phyloP scores from a whole-genome alignment of 2,329 filamentous ascomycete genomes.

The Thielaviopsis ethacetica region DNA sequence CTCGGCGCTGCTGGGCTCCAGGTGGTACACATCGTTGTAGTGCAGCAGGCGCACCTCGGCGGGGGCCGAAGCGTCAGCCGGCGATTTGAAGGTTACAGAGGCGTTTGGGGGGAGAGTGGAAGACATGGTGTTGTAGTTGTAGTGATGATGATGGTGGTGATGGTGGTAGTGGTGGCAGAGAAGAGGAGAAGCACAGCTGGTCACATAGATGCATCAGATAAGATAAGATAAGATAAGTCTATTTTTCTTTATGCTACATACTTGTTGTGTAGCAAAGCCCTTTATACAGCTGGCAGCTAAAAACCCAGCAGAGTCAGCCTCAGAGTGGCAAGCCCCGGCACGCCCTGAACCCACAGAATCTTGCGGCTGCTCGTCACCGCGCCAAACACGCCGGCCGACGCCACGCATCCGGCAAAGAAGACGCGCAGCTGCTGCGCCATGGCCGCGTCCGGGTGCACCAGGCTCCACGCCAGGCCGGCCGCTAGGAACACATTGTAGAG shows the following conservation, averaged over 20 bases:
- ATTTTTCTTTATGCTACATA: too few species aligned
- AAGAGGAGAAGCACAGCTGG: too few species aligned
- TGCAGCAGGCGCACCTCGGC: conserved; percentile 72
- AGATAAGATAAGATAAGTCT: neutral
- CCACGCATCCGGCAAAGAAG: conserved; percentile 31
- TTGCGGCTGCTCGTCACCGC: conserved; percentile 23
- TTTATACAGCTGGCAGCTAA: too few species aligned
- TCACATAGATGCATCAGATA: too few species aligned
- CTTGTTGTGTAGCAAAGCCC: too few species aligned
- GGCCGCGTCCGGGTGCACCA: conserved; percentile 26
- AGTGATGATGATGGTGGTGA: too few species aligned
- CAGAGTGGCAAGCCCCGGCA: conserved; percentile 20
- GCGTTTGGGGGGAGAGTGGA: conserved; percentile 4
- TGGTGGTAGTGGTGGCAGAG: too few species aligned
- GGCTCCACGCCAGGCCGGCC: conserved; percentile 29
- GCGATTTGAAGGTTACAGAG: conserved; percentile 7
- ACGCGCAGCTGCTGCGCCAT: conserved; percentile 27
- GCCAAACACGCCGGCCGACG: conserved; percentile 29
- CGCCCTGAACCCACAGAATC: conserved; percentile 28
- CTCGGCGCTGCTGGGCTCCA: conserved; percentile 59
- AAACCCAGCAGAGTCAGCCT: conserved; percentile 15
- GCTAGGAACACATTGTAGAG: conserved; percentile 38
- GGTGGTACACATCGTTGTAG: conserved; percentile 90
- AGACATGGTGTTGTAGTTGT: neutral
- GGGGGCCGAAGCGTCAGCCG: conserved; percentile 14